phyloP scores from a whole-genome alignment of 495 filamentous ascomycete genomes.

The Aspergillus leporis region DNA sequence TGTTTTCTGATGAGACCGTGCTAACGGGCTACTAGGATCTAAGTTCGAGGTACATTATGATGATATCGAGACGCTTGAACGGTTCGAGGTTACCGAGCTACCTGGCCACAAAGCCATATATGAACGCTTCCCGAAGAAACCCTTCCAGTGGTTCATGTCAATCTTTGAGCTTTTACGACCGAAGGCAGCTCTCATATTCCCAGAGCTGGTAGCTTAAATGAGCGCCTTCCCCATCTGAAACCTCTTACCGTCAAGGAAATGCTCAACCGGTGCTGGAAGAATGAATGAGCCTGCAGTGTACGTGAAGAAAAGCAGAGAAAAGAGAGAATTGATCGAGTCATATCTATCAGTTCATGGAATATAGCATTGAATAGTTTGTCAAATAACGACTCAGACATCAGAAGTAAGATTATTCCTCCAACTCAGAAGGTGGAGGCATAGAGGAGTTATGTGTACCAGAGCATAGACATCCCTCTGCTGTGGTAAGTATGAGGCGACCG shows the following conservation, averaged over 20 bases:
- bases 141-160: constrained; percentile 29
- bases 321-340: too few species aligned
- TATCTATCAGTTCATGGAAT: too few species aligned
- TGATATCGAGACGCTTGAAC: constrained; percentile 35
- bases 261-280: constrained; percentile 24
- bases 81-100: constrained; percentile 42
- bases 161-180: constrained; percentile 25
- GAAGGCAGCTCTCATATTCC: constrained; percentile 19
- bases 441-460: too few species aligned
- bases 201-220: constrained; percentile 32
- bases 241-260: constrained; percentile 31
- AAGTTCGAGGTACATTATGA: constrained; percentile 46
- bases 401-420: too few species aligned
- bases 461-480: too few species aligned
- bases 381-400: too few species aligned
- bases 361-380: too few species aligned
- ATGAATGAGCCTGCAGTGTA: background rate
- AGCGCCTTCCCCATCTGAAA: constrained; percentile 38
- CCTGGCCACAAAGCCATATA: constrained; percentile 35
- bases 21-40: constrained; percentile 20
- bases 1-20: background rate
- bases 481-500: too few species aligned
- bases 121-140: constrained; percentile 33
- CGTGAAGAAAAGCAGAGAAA: too few species aligned
- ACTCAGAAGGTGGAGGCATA: too few species aligned